Evolutionary conservation across 1,139 yeast species (phyloP), one percentile per base, ranked within the genome.

Genomic region (Hansenula sp.): DNA sequence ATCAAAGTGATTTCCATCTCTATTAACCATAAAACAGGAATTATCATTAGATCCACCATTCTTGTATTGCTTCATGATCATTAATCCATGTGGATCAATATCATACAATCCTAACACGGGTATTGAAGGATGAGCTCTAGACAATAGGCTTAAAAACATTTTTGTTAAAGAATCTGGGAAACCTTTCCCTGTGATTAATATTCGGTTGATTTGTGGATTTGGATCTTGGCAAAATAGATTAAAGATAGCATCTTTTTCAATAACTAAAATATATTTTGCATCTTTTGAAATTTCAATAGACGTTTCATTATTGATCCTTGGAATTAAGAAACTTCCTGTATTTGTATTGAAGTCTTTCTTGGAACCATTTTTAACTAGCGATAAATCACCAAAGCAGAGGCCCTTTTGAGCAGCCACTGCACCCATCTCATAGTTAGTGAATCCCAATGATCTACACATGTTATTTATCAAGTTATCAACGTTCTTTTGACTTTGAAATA

Each of bases 61-160:
- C 44, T 62, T 63, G 51, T 73, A 78, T 17, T 66, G 73, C 31
- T 70, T 65, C 50, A 76, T 69, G 17, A 87, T 87, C 51, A 74
- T 71, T 9, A 84, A 57, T 0, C 96, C 96, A 60, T 81, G 79
- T 1, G 88, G 80, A 58, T 87, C 96, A 7, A 87, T 76, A 60
- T 76, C 76, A 42, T 79, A 70, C 27, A 72, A 47, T 4, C 71
- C 77, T 61, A 62, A 74, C 47, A 75, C 71, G 52, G 69, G 86
- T 48, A 58, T 73, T 61, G 57, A 62, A 0, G 74, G 83, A 56
- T 74, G 71, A 43, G 70, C 67, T 45, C 61, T 61, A 48, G 76
- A 60, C 48, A 83, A 69, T 47, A 72, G 65, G 25, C 71, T 72
- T 9, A 88, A 71, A 53, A 87, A 76, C 47, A 70, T 72, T 21